Evolutionary conservation across 2,329 filamentous ascomycete species (phyloP).

Genomic region (Sordariomycetes sp.): DNA sequence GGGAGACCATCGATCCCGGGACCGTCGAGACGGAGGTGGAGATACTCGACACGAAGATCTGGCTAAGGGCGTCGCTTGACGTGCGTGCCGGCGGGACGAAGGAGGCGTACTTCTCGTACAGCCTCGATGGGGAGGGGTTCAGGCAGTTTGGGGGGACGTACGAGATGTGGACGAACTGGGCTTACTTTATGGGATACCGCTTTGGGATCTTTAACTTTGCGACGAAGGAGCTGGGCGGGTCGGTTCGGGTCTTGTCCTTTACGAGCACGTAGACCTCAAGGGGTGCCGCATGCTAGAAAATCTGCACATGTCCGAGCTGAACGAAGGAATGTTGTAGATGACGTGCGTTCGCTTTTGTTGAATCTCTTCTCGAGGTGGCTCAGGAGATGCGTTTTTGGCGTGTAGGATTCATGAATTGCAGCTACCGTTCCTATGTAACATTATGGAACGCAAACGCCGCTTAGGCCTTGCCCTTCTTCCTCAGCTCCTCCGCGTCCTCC

Average conservation of each 20-base stretch:
- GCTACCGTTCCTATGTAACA: too few relatives aligned
- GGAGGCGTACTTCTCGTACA: constrained; percentile 11
- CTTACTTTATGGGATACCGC: constrained; percentile 35
- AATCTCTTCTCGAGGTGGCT: too few relatives aligned
- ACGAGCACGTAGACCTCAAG: constrained; percentile 5
- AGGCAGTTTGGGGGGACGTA: constrained; percentile 19
- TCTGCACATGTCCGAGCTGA: background rate
- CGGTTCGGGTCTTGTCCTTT: constrained; percentile 17
- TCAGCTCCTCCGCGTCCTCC: background rate
- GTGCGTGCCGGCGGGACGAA: constrained; percentile 12
- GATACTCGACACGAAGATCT: constrained; percentile 11
- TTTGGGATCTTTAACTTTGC: constrained; percentile 38
- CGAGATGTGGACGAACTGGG: constrained; percentile 28
- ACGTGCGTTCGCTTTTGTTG: too few relatives aligned
- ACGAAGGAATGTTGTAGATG: background rate
- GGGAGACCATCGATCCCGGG: constrained; percentile 10
- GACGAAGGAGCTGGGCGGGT: constrained; percentile 18
- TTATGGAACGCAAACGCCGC: background rate
- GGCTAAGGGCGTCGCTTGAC: constrained; percentile 14
- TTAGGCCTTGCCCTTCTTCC: background rate
- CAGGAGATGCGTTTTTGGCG: too few relatives aligned
- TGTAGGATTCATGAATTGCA: too few relatives aligned
- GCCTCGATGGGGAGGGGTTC: constrained; percentile 15
- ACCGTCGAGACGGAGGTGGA: constrained; percentile 10
- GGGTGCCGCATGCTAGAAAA: background rate